A percentile compares a stretch with the other conserved stretches of the same genome.
phyloP scores from a whole-genome alignment of 225 moss, liverwort and hornwort genomes.

The Sphagnum contortum region DNA sequence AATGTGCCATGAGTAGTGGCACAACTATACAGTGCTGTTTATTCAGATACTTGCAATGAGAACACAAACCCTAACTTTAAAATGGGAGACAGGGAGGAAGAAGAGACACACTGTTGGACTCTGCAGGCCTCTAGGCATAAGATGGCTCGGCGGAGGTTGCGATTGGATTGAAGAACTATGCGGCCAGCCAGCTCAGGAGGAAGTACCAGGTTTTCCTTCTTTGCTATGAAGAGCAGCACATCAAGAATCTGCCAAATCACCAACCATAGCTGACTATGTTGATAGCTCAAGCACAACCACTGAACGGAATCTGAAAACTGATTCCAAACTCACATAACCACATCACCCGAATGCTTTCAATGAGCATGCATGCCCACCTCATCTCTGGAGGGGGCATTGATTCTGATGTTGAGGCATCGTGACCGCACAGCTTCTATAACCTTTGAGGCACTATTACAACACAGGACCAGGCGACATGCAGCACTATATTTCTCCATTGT shows the following conservation, averaged over 20 bases:
- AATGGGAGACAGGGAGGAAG: not conserved
- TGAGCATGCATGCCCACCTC: constrained; percentile 26
- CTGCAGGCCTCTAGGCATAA: constrained; percentile 80
- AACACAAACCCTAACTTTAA: too few species aligned
- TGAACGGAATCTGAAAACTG: too few species aligned
- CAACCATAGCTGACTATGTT: constrained; percentile 6
- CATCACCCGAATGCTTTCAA: too few species aligned
- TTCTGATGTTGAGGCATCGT: constrained; percentile 73
- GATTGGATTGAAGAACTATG: constrained; percentile 66
- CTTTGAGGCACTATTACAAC: constrained; percentile 83
- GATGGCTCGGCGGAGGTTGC: constrained; percentile 76
- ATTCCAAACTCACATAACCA: too few species aligned
- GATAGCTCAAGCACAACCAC: not conserved
- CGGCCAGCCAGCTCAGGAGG: constrained; percentile 65
- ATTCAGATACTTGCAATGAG: too few species aligned
- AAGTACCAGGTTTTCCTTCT: constrained; percentile 64
- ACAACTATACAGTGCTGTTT: too few species aligned
- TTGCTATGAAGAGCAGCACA: constrained; percentile 64
- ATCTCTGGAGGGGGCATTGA: constrained; percentile 63
- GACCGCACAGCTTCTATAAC: constrained; percentile 94
- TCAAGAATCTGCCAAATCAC: constrained; percentile 55
- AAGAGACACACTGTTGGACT: constrained; percentile 63
- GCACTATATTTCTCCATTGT: constrained; percentile 97
- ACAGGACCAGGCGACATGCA: constrained; percentile 72
- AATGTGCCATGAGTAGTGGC: too few species aligned